Conservation (phyloP, 2,329 filamentous ascomycete genomes). For the Pseudogymnoascus verrucosus region DNA sequence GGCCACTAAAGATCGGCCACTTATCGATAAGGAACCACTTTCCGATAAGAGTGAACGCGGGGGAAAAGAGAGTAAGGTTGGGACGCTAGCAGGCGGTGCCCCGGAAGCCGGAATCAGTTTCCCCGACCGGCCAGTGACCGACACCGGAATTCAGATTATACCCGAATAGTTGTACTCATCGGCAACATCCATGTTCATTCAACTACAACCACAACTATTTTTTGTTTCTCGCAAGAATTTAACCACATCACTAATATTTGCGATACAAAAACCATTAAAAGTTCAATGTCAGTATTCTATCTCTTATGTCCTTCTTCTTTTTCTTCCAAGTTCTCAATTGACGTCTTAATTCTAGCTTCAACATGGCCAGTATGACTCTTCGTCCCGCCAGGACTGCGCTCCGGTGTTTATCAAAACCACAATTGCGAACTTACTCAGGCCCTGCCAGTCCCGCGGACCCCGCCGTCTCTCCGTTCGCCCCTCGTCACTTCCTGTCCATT, state of each 20-base stretch:
- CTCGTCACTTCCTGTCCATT: slow-evolving; percentile 87
- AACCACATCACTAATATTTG: slow-evolving; percentile 7
- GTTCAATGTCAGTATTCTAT: neutral
- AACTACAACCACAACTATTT: neutral
- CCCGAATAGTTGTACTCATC: neutral
- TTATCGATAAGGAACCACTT: slow-evolving; percentile 4
- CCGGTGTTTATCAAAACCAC: slow-evolving; percentile 16
- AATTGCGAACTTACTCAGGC: slow-evolving; percentile 19
- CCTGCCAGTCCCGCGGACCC: slow-evolving; percentile 15
- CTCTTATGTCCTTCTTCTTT: neutral
- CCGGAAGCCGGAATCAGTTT: neutral
- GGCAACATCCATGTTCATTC: neutral
- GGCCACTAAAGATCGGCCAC: neutral
- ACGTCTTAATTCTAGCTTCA: slow-evolving; percentile 15
- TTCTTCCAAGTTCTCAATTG: slow-evolving; percentile 2
- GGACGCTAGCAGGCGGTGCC: neutral
- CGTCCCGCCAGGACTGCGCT: slow-evolving; percentile 21
- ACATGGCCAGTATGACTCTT: slow-evolving; percentile 18
- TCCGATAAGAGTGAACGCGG: slow-evolving; percentile 2
- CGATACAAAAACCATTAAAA: neutral
- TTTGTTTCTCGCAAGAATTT: neutral
- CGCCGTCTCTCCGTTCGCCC: slow-evolving; percentile 43
- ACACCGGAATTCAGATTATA: slow-evolving; percentile 7
- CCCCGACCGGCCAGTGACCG: neutral
- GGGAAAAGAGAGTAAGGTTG: neutral